phyloP scores from a whole-genome alignment of 2,329 filamentous ascomycete species.

The Paecilomyces dactylethromorphus region DNA sequence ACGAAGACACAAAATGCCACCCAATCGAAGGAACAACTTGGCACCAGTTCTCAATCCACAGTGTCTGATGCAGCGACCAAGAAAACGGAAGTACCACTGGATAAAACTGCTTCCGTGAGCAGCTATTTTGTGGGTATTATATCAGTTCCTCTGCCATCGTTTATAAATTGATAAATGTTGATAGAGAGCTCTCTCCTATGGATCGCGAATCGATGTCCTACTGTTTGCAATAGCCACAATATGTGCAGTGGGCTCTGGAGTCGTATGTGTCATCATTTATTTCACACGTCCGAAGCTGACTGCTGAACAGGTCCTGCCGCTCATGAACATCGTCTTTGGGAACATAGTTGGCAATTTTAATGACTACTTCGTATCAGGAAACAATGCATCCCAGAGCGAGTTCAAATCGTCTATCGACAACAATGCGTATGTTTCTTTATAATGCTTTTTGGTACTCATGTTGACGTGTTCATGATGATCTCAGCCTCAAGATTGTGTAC shows the following conservation, averaged over 20 bases:
- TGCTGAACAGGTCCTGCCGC: conserved; percentile 26
- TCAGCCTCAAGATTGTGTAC: conserved; percentile 52
- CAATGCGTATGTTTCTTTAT: conserved; percentile 19
- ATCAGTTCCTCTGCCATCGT: not conserved
- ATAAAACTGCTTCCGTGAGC: not conserved
- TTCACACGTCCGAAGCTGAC: not conserved
- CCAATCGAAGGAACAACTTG: not conserved
- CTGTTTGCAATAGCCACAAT: not conserved
- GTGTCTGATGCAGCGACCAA: not conserved
- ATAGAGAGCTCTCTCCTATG: not conserved
- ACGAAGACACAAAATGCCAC: not conserved
- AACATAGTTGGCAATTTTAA: conserved; percentile 47
- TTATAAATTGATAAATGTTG: not conserved
- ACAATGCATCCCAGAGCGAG: conserved; percentile 34
- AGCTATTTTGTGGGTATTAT: not conserved
- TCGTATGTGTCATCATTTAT: not conserved
- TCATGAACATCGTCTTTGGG: conserved; percentile 57
- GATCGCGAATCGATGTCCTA: not conserved
- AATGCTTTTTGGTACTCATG: not conserved
- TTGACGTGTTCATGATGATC: not conserved
- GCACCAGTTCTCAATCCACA: not conserved
- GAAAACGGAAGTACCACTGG: not conserved
- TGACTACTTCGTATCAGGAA: conserved; percentile 43
- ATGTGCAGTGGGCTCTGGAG: not conserved
- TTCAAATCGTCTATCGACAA: conserved; percentile 48